Percentiles rank a stretch among this genome's conserved stretches.
phyloP scores from a whole-genome alignment of 768 basidiomycete species.

The Floccularia luteovirens region DNA sequence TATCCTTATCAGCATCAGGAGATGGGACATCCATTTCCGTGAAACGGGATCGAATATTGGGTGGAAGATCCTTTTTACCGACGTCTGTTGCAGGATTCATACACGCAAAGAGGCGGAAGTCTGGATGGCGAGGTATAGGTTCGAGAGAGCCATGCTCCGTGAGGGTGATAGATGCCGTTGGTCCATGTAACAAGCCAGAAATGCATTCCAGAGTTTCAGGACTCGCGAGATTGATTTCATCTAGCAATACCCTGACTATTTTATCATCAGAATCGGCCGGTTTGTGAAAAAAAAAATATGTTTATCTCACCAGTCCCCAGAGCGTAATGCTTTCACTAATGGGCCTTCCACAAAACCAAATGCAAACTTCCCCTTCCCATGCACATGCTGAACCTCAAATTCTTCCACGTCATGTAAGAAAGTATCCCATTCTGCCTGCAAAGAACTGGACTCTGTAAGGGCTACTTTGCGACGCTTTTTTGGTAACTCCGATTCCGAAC shows the following conservation, averaged over 20 bases:
- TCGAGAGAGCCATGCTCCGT: constrained; percentile 91
- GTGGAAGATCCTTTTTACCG: constrained; percentile 94
- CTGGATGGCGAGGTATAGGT: constrained; percentile 84
- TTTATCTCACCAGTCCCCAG: constrained; percentile 78
- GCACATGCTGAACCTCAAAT: constrained; percentile 87
- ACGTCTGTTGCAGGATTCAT: constrained; percentile 99
- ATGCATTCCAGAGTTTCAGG: constrained; percentile 93
- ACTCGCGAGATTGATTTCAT: constrained; percentile 93
- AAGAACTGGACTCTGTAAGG: constrained; percentile 24
- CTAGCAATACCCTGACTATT: constrained; percentile 85
- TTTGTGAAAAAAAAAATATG: neutral
- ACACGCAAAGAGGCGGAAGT: constrained; percentile 95
- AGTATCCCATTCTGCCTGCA: constrained; percentile 52
- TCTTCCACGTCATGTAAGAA: constrained; percentile 65
- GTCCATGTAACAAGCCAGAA: constrained; percentile 77
- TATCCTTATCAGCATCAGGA: constrained; percentile 88
- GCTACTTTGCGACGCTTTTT: constrained; percentile 69
- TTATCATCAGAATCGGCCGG: neutral
- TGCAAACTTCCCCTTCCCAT: constrained; percentile 81
- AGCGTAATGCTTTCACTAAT: constrained; percentile 80
- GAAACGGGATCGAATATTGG: constrained; percentile 84
- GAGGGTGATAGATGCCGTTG: constrained; percentile 83
- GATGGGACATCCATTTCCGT: constrained; percentile 95
- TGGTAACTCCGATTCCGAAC: constrained; percentile 31
- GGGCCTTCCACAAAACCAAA: constrained; percentile 97